Evolutionary conservation across 2,329 filamentous ascomycete genomes (phyloP), one percentile per base, ranked within the genome.

Genomic region (Zymoseptoria crescenta): DNA sequence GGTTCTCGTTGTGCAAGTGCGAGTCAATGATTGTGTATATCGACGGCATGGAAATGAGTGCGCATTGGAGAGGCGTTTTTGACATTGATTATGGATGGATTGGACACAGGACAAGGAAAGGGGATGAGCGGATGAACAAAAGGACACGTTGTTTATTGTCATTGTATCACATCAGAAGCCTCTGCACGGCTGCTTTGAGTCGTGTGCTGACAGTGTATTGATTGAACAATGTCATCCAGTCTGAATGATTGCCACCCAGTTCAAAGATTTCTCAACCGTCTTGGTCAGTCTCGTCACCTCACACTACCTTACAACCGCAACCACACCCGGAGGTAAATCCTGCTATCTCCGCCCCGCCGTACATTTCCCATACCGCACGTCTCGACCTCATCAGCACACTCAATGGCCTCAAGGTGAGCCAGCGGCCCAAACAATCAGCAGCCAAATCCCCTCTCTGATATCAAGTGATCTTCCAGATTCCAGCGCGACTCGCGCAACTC

Each of bases 401-500:
- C 50, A 21, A 52, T 52, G 50, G 50, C 50, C 50, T 52, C 50
- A 21, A 52, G 50, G 50, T 52, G 28, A 24, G 50, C 10, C 8
- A 24, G 50, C 50, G 28, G 8, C 7, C 4, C 21, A 6, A 52
- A 1, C n/a, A n/a, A n/a, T 6, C 4, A 52, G 21, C 50, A 9
- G 16, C 28, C 50, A 24, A 2, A 24, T 24, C 9, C 10, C 50
- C 13, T 28, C 8, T 52, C 50, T 52, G 8, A 52, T 8, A 24
- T n/a, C 19, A 24, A 21, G 50, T 27, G 8, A 10, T 8, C 13
- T 16, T 50, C 19, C 49, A 52, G 50, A 52, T 52, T 52, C 21
- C 72, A 74, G 61, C 72, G 72, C 65, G 73, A 75, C 65, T 69
- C 71, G 61, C 74, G 74, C 67, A 72, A 73, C 56, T 69, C 74